Evolutionary conservation across 1,139 yeast genomes (phyloP), one percentile per base, ranked within the genome.

Genomic region (Cylindricascospora bacillispora): DNA sequence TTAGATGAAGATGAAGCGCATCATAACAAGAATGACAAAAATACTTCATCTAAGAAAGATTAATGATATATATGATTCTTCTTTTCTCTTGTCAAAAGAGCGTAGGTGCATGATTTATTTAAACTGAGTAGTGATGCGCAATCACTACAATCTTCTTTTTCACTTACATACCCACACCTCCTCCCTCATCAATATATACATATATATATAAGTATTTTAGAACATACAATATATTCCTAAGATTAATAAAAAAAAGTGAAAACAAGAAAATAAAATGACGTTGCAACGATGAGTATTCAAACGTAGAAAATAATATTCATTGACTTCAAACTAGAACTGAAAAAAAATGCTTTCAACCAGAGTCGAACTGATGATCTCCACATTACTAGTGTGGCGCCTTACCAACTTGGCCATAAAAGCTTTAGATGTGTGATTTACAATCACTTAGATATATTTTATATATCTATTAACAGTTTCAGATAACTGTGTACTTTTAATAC

Each of bases 1-100:
- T 67, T 83, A 52, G 95, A 83, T 49, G 93, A 80, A 40, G 77
- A 70, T 32, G 83, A 73, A 15, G 38, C 48, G 37, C 27, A 30
- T 6, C 36, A 33, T 16, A 18, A 18, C 7, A 18, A 18, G 10
- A 7, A 18, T 7, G 13, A 17, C 13, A 24, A 24, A 11, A 15
- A 24, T 13, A 10, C 12, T 9, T 10, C 26, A 15, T 24, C 18
- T 3, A 24, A 24, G 26, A 9, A 15, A 24, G n/a, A n/a, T n/a
- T n/a, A n/a, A n/a, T n/a, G n/a, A n/a, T n/a, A n/a, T n/a, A n/a
- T n/a, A n/a, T n/a, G n/a, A n/a, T n/a, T n/a, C n/a, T n/a, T n/a
- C n/a, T n/a, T n/a, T n/a, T n/a, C n/a, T n/a, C n/a, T n/a, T n/a
- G n/a, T n/a, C n/a, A n/a, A n/a, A n/a, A n/a, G n/a, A n/a, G n/a